phyloP scores from a whole-genome alignment of 495 filamentous ascomycete species.

The Penicillium nucicola region DNA sequence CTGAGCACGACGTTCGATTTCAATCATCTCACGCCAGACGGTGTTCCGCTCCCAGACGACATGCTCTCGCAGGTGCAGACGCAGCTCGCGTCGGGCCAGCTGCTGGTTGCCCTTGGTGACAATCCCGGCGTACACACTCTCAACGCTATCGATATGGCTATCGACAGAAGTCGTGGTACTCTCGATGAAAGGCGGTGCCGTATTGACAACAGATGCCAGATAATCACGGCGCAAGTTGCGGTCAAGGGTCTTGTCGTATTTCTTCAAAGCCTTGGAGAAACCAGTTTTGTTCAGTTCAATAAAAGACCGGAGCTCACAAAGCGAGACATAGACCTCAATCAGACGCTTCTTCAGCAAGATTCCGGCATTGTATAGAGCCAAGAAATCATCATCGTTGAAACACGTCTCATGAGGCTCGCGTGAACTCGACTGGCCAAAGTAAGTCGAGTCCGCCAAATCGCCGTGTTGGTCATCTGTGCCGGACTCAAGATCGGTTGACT shows the following conservation, averaged over 20 bases:
- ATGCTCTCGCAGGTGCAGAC: slow-evolving; percentile 91
- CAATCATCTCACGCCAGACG: slow-evolving; percentile 98
- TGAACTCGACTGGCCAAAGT: slow-evolving; percentile 22
- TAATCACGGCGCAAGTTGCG: slow-evolving; percentile 72
- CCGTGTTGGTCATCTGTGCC: slow-evolving; percentile 43
- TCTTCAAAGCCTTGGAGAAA: slow-evolving; percentile 94
- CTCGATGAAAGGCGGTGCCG: slow-evolving; percentile 71
- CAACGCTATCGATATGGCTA: slow-evolving; percentile 66
- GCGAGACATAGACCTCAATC: slow-evolving; percentile 79
- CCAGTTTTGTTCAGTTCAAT: slow-evolving; percentile 95
- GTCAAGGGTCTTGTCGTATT: slow-evolving; percentile 96
- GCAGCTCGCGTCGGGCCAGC: slow-evolving; percentile 75
- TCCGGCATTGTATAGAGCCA: slow-evolving; percentile 71
- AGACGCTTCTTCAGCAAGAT: slow-evolving; percentile 89
- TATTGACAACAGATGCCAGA: slow-evolving; percentile 65
- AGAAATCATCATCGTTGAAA: slow-evolving; percentile 67
- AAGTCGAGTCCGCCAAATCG: slow-evolving; percentile 37
- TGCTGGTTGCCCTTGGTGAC: slow-evolving; percentile 75
- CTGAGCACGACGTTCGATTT: slow-evolving; percentile 93
- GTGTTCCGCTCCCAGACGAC: slow-evolving; percentile 99
- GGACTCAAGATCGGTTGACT: slow-evolving; percentile 31
- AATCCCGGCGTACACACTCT: slow-evolving; percentile 74
- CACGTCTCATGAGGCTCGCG: slow-evolving; percentile 52
- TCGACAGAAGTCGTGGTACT: slow-evolving; percentile 68
- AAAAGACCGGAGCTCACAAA: slow-evolving; percentile 96